Percentiles rank a stretch among this genome's conserved stretches.
phyloP scores from a whole-genome alignment of 2,329 filamentous ascomycete genomes.

The Microsporum audouinii region DNA sequence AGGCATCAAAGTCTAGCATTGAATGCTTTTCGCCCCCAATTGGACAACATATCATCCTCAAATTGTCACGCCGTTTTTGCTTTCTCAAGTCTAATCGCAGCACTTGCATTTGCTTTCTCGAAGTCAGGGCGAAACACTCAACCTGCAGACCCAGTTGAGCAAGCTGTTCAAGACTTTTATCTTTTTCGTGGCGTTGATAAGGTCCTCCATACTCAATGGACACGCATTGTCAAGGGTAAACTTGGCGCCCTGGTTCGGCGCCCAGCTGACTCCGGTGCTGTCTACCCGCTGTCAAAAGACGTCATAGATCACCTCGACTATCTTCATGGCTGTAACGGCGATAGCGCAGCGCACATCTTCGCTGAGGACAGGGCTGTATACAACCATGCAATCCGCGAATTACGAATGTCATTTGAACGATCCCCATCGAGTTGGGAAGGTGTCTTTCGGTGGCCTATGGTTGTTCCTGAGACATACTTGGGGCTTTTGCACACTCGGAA shows the following conservation, averaged over 20 bases:
- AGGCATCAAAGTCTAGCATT: slow-evolving; percentile 20
- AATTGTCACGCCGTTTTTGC: slow-evolving; percentile 26
- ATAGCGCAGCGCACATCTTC: slow-evolving; percentile 13
- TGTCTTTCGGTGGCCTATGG: slow-evolving; percentile 50
- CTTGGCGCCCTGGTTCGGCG: slow-evolving; percentile 17
- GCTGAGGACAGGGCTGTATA: slow-evolving; percentile 17
- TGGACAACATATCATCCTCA: slow-evolving; percentile 20
- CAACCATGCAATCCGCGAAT: slow-evolving; percentile 17
- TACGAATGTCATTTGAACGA: slow-evolving; percentile 17
- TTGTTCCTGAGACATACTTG: slow-evolving; percentile 53
- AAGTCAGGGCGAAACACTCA: slow-evolving; percentile 14
- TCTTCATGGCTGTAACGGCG: slow-evolving; percentile 15
- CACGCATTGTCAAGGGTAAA: slow-evolving; percentile 18
- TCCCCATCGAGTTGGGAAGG: slow-evolving; percentile 15
- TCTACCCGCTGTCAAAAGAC: slow-evolving; percentile 14
- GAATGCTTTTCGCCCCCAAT: slow-evolving; percentile 18
- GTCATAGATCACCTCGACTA: slow-evolving; percentile 15
- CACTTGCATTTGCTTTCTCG: slow-evolving; percentile 22
- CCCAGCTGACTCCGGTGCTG: slow-evolving; percentile 10
- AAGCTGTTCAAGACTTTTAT: slow-evolving; percentile 19
- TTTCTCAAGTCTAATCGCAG: slow-evolving; percentile 23
- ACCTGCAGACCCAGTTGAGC: slow-evolving; percentile 16
- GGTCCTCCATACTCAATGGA: slow-evolving; percentile 18
- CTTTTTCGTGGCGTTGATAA: slow-evolving; percentile 22
- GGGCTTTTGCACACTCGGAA: slow-evolving; percentile 49